Evolutionary conservation across 768 basidiomycete genomes (phyloP).

Genomic region (Ramaria sp.): DNA sequence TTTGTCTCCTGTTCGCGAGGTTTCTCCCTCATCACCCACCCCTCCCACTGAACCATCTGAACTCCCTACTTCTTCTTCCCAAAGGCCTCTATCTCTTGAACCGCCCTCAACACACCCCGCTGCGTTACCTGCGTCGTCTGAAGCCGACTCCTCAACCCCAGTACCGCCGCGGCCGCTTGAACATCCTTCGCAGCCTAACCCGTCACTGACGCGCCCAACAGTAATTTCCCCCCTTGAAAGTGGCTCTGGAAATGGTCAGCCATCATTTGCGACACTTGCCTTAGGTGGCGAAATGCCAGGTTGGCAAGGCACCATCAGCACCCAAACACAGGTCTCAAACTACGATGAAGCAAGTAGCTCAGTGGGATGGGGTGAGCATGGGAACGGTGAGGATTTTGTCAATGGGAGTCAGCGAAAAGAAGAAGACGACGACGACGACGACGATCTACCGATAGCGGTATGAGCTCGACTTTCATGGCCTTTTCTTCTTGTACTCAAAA

Average conservation of each 20-base stretch:
- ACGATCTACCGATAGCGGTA: slow-evolving; percentile 19
- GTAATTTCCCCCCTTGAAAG: slow-evolving; percentile 21
- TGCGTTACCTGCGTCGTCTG: not conserved
- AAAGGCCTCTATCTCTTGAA: slow-evolving; percentile 10
- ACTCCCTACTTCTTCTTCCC: slow-evolving; percentile 16
- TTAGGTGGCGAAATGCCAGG: slow-evolving; percentile 36
- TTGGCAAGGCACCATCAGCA: slow-evolving; percentile 40
- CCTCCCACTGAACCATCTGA: not conserved
- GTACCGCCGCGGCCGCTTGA: not conserved
- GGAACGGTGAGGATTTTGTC: not conserved
- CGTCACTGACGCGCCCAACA: slow-evolving; percentile 9
- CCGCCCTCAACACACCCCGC: slow-evolving; percentile 7
- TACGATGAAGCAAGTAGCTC: not conserved
- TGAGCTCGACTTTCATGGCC: slow-evolving; percentile 15
- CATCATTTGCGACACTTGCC: slow-evolving; percentile 32
- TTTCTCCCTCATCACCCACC: slow-evolving; percentile 11
- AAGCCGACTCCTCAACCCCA: not conserved
- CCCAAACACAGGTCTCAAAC: slow-evolving; percentile 7
- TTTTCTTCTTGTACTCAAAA: slow-evolving; percentile 11
- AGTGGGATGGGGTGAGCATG: slow-evolving; percentile 6
- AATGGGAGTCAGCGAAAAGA: not conserved
- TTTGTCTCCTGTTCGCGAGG: slow-evolving; percentile 6
- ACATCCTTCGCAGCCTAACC: not conserved
- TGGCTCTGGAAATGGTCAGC: not conserved
- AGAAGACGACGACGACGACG: slow-evolving; percentile 20